Evolutionary conservation across 208 protist species (phyloP).

Genomic region (Spongospora subterranea): DNA sequence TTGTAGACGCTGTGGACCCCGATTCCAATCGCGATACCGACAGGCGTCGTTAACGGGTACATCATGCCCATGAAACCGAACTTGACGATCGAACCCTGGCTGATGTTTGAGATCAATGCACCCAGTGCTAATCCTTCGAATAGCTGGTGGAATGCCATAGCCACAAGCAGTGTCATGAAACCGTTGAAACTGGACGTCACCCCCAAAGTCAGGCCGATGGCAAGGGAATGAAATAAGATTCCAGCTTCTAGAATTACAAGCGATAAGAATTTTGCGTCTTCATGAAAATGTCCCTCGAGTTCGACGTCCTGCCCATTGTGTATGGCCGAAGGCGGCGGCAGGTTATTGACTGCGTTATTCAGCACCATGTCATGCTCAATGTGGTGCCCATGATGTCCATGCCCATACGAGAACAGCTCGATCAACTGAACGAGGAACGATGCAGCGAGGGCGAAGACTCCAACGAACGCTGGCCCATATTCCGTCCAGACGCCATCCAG

Average conservation of each 20-base stretch:
- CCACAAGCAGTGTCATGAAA: background rate
- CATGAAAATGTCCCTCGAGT: background rate
- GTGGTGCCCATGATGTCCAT: background rate
- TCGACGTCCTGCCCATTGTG: background rate
- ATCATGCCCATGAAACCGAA: background rate
- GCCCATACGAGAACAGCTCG: background rate
- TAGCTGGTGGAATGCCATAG: background rate
- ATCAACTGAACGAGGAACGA: conserved; percentile 49
- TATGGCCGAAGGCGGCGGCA: too few relatives aligned
- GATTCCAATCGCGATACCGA: conserved; percentile 9
- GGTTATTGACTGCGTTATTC: background rate
- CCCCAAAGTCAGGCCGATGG: background rate
- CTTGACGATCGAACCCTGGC: background rate
- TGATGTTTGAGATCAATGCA: conserved; percentile 28
- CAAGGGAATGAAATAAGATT: background rate
- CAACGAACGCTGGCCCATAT: conserved; percentile 15
- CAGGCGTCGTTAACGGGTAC: conserved; percentile 15
- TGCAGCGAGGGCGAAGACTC: background rate
- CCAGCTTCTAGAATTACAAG: background rate
- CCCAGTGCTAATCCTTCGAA: conserved; percentile 40
- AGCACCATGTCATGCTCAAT: background rate
- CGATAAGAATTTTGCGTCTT: background rate
- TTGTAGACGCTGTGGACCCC: background rate
- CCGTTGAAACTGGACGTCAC: background rate
- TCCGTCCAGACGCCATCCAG: background rate